phyloP scores from a whole-genome alignment of 768 basidiomycete genomes.

The Boletus sensibilis region DNA sequence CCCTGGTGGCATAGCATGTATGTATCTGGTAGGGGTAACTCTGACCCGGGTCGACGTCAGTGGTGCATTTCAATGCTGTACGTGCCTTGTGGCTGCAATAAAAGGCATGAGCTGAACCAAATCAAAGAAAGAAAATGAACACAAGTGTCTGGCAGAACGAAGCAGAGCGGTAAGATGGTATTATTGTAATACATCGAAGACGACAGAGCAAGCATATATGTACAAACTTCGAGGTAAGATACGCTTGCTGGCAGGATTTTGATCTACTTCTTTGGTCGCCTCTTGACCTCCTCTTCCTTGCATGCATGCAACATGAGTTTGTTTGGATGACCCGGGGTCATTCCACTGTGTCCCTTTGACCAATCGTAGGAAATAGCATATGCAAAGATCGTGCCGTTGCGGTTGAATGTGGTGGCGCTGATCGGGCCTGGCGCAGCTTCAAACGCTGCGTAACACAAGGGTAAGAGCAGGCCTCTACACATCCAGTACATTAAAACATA shows the following conservation, averaged over 20 bases:
- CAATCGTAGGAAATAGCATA: constrained; percentile 94
- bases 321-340: constrained; percentile 66
- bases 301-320: constrained; percentile 83
- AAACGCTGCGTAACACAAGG: constrained; percentile 50
- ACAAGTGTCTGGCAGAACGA: neutral
- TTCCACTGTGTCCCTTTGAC: constrained; percentile 89
- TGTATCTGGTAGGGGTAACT: neutral
- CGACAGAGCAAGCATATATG: constrained; percentile 3
- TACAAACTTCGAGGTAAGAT: constrained; percentile 4
- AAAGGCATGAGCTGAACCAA: neutral
- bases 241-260: neutral
- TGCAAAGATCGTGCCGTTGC: constrained; percentile 84
- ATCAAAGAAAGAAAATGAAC: neutral
- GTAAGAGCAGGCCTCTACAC: neutral
- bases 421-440: constrained; percentile 76
- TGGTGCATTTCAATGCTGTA: neutral
- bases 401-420: constrained; percentile 79
- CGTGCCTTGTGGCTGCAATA: neutral
- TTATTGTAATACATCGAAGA: constrained; percentile 18
- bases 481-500: constrained; percentile 29
- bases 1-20: neutral
- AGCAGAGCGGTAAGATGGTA: constrained; percentile 1
- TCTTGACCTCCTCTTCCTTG: constrained; percentile 86
- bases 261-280: constrained; percentile 42
- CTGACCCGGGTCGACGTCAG: neutral